These are phyloP conservation scores for Cladosporium sp. DNA, from an alignment of 2,329 filamentous ascomycete genomes.

Conservation along the genomic window DNA sequence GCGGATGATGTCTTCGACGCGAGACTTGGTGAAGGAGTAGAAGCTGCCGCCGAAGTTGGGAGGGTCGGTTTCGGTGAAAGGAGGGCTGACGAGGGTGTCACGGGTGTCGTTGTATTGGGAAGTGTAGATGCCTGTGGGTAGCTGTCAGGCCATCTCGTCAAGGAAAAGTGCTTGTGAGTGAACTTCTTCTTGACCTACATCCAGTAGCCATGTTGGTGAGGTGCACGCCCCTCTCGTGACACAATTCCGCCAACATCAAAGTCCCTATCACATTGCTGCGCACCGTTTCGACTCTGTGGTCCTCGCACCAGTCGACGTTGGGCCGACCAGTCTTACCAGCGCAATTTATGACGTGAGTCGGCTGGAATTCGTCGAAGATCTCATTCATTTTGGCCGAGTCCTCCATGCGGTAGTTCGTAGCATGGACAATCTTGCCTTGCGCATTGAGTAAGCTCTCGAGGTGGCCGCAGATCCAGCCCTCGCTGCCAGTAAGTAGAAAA, in stretches of 20 bases:
- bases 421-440: constrained; percentile 62
- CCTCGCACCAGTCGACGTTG: constrained; percentile 72
- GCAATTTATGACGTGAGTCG: constrained; percentile 66
- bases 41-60: constrained; percentile 68
- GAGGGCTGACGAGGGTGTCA: constrained; percentile 61
- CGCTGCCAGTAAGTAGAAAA: constrained; percentile 66
- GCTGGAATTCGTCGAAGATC: constrained; percentile 59
- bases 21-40: constrained; percentile 67
- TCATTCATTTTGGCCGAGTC: constrained; percentile 58
- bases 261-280: constrained; percentile 67
- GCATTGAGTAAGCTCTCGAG: constrained; percentile 58
- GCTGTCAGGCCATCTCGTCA: background rate
- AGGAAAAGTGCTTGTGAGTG: background rate
- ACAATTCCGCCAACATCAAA: constrained; percentile 63
- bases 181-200: constrained; percentile 32
- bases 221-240: constrained; percentile 60
- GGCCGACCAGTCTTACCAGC: constrained; percentile 66
- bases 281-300: constrained; percentile 67
- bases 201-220: constrained; percentile 67
- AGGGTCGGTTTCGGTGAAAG: constrained; percentile 61
- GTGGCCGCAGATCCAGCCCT: constrained; percentile 64
- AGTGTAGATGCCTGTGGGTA: constrained; percentile 29
- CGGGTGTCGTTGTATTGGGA: constrained; percentile 39
- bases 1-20: constrained; percentile 65
- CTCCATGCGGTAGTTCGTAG: constrained; percentile 66